These are phyloP conservation scores for Adansonia madagascariensis DNA, from an alignment of 441 rosid genomes.

Conservation along the genomic window DNA sequence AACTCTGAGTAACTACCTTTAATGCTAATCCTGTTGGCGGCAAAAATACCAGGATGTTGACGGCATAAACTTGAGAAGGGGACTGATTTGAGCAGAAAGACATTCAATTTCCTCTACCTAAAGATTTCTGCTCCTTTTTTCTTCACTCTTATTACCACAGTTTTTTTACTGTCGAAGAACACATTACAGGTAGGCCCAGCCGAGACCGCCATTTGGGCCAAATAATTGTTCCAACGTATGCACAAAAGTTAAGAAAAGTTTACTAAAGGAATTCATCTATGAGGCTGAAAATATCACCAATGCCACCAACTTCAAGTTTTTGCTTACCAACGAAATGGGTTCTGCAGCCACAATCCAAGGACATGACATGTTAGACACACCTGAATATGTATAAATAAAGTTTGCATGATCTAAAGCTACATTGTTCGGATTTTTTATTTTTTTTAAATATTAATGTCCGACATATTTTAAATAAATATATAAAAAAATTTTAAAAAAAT, in stretches of 20 bases:
- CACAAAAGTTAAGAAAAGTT: conserved; percentile 9
- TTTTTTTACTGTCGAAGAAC: neutral
- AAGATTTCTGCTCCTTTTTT: neutral
- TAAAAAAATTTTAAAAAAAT: no score
- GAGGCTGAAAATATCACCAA: conserved; percentile 24
- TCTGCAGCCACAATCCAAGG: conserved; percentile 28
- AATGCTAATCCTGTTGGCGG: neutral
- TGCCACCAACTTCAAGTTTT: conserved; percentile 22
- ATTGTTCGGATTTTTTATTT: no score
- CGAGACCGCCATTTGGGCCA: neutral
- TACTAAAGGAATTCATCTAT: neutral
- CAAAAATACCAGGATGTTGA: no score
- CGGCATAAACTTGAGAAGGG: no score
- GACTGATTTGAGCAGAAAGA: no score
- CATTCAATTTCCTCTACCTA: no score
- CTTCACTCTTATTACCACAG: neutral
- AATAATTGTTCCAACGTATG: neutral
- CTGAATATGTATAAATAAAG: neutral
- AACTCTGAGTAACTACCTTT: neutral
- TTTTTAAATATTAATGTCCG: no score
- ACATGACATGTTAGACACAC: neutral
- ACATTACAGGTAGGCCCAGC: neutral
- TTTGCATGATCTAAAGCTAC: neutral
- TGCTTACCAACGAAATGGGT: conserved; percentile 29
- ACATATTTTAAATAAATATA: no score